A percentile compares a stretch with the other conserved stretches of the same genome.
These are phyloP conservation scores for Lactarius trivialis DNA, from an alignment of 768 basidiomycete species.

Conservation along the genomic window DNA sequence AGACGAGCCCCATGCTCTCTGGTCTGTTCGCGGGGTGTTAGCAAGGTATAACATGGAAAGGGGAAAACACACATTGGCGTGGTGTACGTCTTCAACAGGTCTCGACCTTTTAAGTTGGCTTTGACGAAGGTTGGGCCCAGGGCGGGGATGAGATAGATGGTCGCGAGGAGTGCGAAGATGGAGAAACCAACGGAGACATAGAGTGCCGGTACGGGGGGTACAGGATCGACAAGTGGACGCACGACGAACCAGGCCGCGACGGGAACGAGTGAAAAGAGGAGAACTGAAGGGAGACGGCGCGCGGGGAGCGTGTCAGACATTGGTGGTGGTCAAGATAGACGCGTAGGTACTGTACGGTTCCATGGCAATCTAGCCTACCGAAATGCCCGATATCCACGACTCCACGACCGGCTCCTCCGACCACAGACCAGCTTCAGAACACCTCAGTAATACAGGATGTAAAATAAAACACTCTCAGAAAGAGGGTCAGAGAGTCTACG, in stretches of 20 bases:
- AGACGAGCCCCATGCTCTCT: slow-evolving; percentile 89
- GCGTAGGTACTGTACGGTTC: neutral
- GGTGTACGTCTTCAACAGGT: slow-evolving; percentile 76
- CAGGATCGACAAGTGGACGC: slow-evolving; percentile 62
- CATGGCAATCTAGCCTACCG: slow-evolving; percentile 1
- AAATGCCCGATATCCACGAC: slow-evolving; percentile 18
- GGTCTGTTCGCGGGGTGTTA: slow-evolving; percentile 49
- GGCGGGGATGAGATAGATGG: slow-evolving; percentile 73
- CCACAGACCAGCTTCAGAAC: slow-evolving; percentile 1
- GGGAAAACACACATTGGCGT: slow-evolving; percentile 54
- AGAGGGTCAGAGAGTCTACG: slow-evolving; percentile 62
- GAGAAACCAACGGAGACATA: slow-evolving; percentile 80
- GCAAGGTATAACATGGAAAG: neutral
- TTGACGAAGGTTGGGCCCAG: slow-evolving; percentile 74
- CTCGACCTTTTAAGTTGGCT: slow-evolving; percentile 78
- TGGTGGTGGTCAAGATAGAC: neutral
- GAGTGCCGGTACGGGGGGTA: slow-evolving; percentile 63
- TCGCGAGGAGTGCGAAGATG: slow-evolving; percentile 71
- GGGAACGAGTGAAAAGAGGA: slow-evolving; percentile 57
- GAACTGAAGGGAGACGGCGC: slow-evolving; percentile 25
- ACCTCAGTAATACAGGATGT: slow-evolving; percentile 34
- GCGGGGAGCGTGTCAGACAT: slow-evolving; percentile 18
- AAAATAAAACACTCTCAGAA: slow-evolving; percentile 37
- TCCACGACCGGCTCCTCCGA: neutral
- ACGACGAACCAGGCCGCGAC: slow-evolving; percentile 67